Evolutionary conservation across 1,139 yeast genomes (phyloP), one percentile per base, ranked within the genome.

Genomic region (Saccharomycopsis crataegensis): DNA sequence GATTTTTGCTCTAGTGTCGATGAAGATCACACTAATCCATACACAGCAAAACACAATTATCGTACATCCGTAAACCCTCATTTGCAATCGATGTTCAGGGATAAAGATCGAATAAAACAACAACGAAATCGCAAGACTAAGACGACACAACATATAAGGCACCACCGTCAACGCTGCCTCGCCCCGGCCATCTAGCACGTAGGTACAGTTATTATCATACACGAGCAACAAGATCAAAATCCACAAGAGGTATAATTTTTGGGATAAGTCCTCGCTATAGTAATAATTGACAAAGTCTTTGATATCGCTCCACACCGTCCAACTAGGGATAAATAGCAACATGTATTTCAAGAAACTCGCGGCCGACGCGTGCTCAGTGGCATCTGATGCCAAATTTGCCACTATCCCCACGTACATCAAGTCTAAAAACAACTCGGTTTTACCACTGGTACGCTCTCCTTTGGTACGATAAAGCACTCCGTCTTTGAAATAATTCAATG

Each of bases 281-380:
- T 80, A 82, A 62, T 80, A 80, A 64, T 82, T 81, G 72, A 81
- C 79, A 60, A 81, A 76, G 58, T 82, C 86, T 61, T 81, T 79
- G 56, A 82, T 70, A 61, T 82, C 87, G 37, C 77, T 69, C 87
- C 88, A 82, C 32, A 82, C 78, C 32, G 76, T 76, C 79, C 82
- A 82, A 12, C 80, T 75, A 0, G 86, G 86, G 17, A 78, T 58
- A 58, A 82, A 82, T 4, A 80, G 65, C 46, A 82, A 62, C 11
- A 79, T 59, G 60, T 80, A 82, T 59, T 74, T 73, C 48, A 78
- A 65, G 32, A 81, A 65, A 0, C 80, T 69, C 3, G 63, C 64
- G 41, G 82, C 82, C 42, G 74, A 65, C 17, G 83, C 82, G 28
- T 73, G 64, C 55, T 76, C 79, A 12, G 78, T 72, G 0, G 84